Evolutionary conservation across 257 asterid species (phyloP).

Genomic region (Parsonsia alboflavescens): DNA sequence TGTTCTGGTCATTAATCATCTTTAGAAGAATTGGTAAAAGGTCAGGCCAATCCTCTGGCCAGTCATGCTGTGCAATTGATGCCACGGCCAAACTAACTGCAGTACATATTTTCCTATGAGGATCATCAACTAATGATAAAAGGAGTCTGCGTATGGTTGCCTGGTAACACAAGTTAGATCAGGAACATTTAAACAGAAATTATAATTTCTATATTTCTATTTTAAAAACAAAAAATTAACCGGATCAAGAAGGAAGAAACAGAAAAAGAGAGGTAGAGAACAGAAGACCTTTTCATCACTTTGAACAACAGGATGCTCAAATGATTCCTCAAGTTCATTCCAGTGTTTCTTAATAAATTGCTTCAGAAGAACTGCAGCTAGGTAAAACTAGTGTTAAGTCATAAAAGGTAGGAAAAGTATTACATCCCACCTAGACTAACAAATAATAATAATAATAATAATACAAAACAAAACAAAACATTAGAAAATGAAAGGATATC

Average conservation of each 20-base stretch:
- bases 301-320: constrained; percentile 84
- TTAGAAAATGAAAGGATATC: constrained; percentile 59
- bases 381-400: constrained; percentile 54
- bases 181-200: constrained; percentile 5
- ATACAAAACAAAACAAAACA: too few relatives aligned
- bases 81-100: constrained; percentile 89
- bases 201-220: background rate
- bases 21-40: constrained; percentile 64
- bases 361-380: constrained; percentile 93
- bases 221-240: background rate
- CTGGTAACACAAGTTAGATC: constrained; percentile 36
- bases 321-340: constrained; percentile 72
- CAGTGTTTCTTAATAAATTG: constrained; percentile 87
- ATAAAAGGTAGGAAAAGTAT: constrained; percentile 24
- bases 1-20: constrained; percentile 57
- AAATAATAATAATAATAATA: too few relatives aligned
- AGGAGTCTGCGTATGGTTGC: constrained; percentile 61
- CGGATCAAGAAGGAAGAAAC: constrained; percentile 3
- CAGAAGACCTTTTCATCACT: constrained; percentile 65
- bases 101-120: constrained; percentile 74
- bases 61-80: constrained; percentile 70
- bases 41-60: constrained; percentile 98
- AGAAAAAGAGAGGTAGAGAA: constrained; percentile 7
- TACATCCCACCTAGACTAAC: background rate
- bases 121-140: constrained; percentile 65